phyloP scores from a whole-genome alignment of 2,329 filamentous ascomycete species.

The Xylariaceae sp. region DNA sequence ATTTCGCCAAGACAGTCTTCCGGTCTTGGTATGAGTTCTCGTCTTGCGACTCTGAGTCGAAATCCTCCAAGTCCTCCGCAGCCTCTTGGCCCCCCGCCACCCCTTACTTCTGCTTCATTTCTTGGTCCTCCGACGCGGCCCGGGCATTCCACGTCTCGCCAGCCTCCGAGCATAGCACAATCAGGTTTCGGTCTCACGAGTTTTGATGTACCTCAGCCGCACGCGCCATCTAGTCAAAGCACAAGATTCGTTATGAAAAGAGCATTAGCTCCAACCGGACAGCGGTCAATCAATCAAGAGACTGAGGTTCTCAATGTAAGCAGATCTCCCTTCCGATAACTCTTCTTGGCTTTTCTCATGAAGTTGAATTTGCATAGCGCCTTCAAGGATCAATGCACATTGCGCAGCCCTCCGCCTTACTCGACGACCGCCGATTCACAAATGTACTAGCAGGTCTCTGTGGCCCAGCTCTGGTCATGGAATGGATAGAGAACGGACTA shows the following conservation, averaged over 20 bases:
- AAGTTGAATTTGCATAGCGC: constrained; percentile 3
- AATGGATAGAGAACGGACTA: constrained; percentile 23
- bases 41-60: too few species aligned
- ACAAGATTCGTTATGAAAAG: constrained; percentile 20
- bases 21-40: too few species aligned
- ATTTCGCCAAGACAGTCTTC: too few species aligned
- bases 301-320: constrained; percentile 14
- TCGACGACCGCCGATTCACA: constrained; percentile 1
- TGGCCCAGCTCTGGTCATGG: constrained; percentile 16
- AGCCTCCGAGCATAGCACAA: too few species aligned
- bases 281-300: constrained; percentile 11
- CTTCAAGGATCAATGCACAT: constrained; percentile 20
- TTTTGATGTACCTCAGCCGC: too few species aligned
- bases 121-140: too few species aligned
- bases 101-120: too few species aligned
- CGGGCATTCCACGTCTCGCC: too few species aligned
- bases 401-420: constrained; percentile 12
- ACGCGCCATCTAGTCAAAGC: too few species aligned
- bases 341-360: not conserved
- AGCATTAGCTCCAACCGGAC: constrained; percentile 1
- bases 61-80: too few species aligned
- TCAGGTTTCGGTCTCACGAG: too few species aligned
- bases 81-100: too few species aligned
- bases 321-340: not conserved
- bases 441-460: not conserved